Base-by-base conservation (phyloP, 306 rosid species). In the Mucuna pruriens region DNA sequence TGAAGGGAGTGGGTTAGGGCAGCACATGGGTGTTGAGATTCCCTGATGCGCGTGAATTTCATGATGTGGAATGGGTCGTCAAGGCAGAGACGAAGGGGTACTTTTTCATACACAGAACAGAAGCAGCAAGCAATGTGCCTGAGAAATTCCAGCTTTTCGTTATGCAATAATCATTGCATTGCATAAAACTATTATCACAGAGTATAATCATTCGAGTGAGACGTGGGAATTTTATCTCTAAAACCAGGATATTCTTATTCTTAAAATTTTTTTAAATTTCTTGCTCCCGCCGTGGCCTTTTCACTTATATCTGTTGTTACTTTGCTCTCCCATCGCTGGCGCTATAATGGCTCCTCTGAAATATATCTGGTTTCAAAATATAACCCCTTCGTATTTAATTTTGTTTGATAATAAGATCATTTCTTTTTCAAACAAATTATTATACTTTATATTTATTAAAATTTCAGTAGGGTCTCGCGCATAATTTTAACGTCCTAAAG, bases 101-200 rank as follows among this genome's bases (percentile, higher is more conserved):
- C 80, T 78, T 72, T 83, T 13, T 11, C 65, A 33, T 34, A 31
- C 33, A 16, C 2, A 26, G n/a, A 29, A 16, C 2, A 26, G n/a
- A 74, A 36, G 68, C 58, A 26, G 42, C 16, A 52, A 26, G 57
- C 75, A 52, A 4, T 26, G 34, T 36, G 65, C 60, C 58, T 39
- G 66, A 52, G 63, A 60, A 40, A 75, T 29, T 75, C 29, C 44
- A 80, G 80, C 81, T 76, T 51, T 78, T 65, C 49, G 81, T 83
- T 71, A 70, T 62, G 34, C 40, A 70, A 39, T 39, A 80, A 71
- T 84, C 81, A 80, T 77, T 81, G 75, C 79, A 75, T 61, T 19
- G 52, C 23, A 42, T 74, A 63, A 29, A 16, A 75, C 69, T 9
- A 17, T 49, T n/a, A 51, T 49, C 57, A 29, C 10, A 26, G 4